These are phyloP conservation scores for Boletus pseudo-olivaceus DNA, from an alignment of 768 basidiomycete species.

Conservation along the genomic window DNA sequence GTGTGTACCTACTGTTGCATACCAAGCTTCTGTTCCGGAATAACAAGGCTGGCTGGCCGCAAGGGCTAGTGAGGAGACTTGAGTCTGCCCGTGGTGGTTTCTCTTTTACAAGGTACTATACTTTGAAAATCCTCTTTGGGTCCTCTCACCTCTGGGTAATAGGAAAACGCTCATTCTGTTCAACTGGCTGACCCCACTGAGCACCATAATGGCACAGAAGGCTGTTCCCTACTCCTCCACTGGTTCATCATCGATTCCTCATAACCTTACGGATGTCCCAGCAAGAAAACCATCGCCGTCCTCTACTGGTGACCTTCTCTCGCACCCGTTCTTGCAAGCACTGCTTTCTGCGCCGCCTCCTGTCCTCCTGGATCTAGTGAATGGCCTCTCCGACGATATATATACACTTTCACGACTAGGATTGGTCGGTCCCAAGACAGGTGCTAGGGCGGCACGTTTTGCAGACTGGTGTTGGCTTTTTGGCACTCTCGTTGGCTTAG, in stretches of 20 bases:
- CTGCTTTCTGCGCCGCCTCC: slow-evolving; percentile 80
- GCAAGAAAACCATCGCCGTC: slow-evolving; percentile 3
- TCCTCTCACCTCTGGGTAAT: slow-evolving; percentile 7
- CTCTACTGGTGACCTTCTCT: slow-evolving; percentile 23
- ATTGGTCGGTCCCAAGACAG: slow-evolving; percentile 58
- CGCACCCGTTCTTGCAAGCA: slow-evolving; percentile 67
- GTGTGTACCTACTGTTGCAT: slow-evolving; percentile 72
- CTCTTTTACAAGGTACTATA: slow-evolving; percentile 66
- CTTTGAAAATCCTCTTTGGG: slow-evolving; percentile 5
- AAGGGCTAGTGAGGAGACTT: slow-evolving; percentile 56
- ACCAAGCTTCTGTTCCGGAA: slow-evolving; percentile 48
- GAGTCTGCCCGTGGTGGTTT: slow-evolving; percentile 53
- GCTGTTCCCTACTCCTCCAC: slow-evolving; percentile 54
- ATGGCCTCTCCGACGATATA: slow-evolving; percentile 75
- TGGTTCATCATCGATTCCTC: slow-evolving; percentile 23
- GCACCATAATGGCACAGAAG: slow-evolving; percentile 67
- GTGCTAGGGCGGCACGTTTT: slow-evolving; percentile 67
- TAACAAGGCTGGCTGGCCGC: slow-evolving; percentile 45
- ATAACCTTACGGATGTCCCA: slow-evolving; percentile 16
- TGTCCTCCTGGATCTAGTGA: slow-evolving; percentile 72
- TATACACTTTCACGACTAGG: slow-evolving; percentile 72
- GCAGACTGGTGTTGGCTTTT: slow-evolving; percentile 88
- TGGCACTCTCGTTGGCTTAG: slow-evolving; percentile 72
- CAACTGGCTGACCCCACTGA: slow-evolving; percentile 80
- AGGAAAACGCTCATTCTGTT: slow-evolving; percentile 81